Evolutionary conservation across 2,329 filamentous ascomycete genomes (phyloP), one percentile per base, ranked within the genome.

Genomic region (Pestalotiopsis sp.): DNA sequence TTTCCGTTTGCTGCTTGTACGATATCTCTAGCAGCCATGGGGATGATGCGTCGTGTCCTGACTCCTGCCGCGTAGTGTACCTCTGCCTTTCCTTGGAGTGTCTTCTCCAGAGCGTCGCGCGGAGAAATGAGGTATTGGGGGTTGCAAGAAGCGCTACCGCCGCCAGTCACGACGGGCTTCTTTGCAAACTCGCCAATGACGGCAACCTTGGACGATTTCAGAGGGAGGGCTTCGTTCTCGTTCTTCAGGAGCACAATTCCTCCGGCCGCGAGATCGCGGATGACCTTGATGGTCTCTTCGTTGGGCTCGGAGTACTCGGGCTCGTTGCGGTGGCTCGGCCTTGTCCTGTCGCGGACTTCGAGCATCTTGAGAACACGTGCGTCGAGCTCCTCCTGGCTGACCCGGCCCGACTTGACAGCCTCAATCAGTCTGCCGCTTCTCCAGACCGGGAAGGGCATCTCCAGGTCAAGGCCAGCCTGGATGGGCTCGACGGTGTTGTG

Each of bases 161-260:
- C 64, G 14, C 64, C 64, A 11, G 64, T 66, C 13, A 58, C 64
- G 14, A 66, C 64, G 25, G 64, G 45, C 13, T 49, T 23, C 17
- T 66, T 31, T 4, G 64, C 64, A 31, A 57, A 66, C 27, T 66
- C 64, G 2, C 64, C 64, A 25, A 66, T 66, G 17, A 66, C 1
- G 12, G 64, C 64, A 58, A 69, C 89, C 82, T 71, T 80, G 4
- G 82, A 89, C 68, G 83, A 83, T 65, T 75, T 78, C 45, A 95
- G 83, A 0, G 93, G 93, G 3, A 95, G 81, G 0, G 85, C 82
- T 7, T 84, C 83, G 60, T 86, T 84, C 3, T 81, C 81, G 77
- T 97, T 96, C 83, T 97, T 97, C 66, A 97, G 83, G 0, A 97
- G 84, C 27, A 95, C 92, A 63, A 91, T 93, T 4, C 89, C 87